These are phyloP conservation scores for Ascochyta fabae DNA, from an alignment of 2,329 filamentous ascomycete genomes.

Conservation along the genomic window DNA sequence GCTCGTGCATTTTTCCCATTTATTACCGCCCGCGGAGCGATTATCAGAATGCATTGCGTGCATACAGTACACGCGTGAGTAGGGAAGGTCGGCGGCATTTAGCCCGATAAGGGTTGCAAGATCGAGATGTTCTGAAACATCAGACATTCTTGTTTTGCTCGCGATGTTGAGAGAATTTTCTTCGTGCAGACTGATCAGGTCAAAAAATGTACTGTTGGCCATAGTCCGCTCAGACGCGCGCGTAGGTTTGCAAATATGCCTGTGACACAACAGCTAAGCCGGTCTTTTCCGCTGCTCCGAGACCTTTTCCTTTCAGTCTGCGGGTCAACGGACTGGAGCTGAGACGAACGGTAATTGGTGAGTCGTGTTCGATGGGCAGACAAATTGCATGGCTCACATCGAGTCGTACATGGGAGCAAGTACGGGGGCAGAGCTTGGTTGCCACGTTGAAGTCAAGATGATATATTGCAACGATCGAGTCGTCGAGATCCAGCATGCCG, in stretches of 20 bases:
- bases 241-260: not conserved
- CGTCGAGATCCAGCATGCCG: constrained; percentile 5
- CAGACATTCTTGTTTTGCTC: not conserved
- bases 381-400: not conserved
- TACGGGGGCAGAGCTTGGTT: not conserved
- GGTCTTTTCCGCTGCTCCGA: constrained; percentile 9
- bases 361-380: not conserved
- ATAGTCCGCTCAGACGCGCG: constrained; percentile 6
- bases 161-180: not conserved
- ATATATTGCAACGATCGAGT: constrained; percentile 9
- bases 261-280: constrained; percentile 2
- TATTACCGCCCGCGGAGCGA: constrained; percentile 9
- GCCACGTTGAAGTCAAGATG: not conserved
- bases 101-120: not conserved
- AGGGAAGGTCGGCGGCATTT: constrained; percentile 1
- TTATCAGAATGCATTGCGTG: not conserved
- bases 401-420: not conserved
- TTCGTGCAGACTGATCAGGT: constrained; percentile 10
- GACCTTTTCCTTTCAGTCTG: not conserved
- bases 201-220: not conserved
- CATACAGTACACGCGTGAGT: constrained; percentile 1
- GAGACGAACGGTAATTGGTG: not conserved
- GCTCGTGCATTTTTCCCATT: constrained; percentile 1
- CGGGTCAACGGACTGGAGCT: not conserved
- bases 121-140: constrained; percentile 2